phyloP scores from a whole-genome alignment of 225 moss, liverwort and hornwort genomes.

The Sphagnum tenellum region DNA sequence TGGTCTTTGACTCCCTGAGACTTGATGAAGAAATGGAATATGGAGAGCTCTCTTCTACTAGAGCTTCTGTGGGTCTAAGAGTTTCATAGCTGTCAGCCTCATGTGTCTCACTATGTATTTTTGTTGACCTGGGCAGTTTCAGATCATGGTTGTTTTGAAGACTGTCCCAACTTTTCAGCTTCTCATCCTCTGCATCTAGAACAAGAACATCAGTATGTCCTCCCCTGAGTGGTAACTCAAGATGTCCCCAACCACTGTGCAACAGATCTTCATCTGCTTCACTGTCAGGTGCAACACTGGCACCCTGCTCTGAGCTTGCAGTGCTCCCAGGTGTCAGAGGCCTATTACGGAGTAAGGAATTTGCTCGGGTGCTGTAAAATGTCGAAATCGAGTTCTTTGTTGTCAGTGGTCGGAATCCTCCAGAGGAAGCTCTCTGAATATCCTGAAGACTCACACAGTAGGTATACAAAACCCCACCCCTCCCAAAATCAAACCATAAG shows the following conservation, averaged over 20 bases:
- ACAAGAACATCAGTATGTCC: slow-evolving; percentile 26
- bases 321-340: slow-evolving; percentile 46
- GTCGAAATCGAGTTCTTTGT: slow-evolving; percentile 39
- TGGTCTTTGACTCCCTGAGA: too few species aligned
- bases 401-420: slow-evolving; percentile 43
- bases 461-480: too few species aligned
- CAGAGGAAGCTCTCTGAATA: slow-evolving; percentile 29
- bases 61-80: too few species aligned
- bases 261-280: slow-evolving; percentile 30
- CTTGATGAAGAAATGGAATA: too few species aligned
- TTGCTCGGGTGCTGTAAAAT: slow-evolving; percentile 45
- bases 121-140: too few species aligned
- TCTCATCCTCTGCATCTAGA: slow-evolving; percentile 18
- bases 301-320: slow-evolving; percentile 45
- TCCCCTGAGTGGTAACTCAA: slow-evolving; percentile 10
- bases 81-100: too few species aligned
- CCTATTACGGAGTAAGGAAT: slow-evolving; percentile 24
- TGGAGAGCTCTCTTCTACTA: too few species aligned
- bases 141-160: slow-evolving; percentile 1
- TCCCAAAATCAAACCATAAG: neutral
- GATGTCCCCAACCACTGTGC: slow-evolving; percentile 17
- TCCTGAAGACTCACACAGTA: slow-evolving; percentile 13
- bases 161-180: slow-evolving; percentile 13
- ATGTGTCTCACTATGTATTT: too few species aligned
- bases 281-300: slow-evolving; percentile 38